Conservation (phyloP, 2,329 filamentous ascomycete species). For the Sphaceloma murrayae region DNA sequence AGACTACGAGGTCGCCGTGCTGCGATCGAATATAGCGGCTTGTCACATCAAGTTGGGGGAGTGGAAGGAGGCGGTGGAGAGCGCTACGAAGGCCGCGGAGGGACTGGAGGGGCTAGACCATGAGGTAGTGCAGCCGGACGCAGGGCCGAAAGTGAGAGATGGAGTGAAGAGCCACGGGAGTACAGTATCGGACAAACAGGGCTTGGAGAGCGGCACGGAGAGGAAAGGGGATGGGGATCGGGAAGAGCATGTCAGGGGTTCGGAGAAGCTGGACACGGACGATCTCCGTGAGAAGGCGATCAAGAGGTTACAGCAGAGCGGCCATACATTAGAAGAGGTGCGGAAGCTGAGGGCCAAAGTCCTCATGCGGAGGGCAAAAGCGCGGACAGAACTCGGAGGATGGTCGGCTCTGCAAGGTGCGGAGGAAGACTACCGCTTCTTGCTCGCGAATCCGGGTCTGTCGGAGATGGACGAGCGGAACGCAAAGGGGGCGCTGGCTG, state of each 20-base stretch:
- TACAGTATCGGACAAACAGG: too few relatives aligned
- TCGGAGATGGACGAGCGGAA: conserved; percentile 56
- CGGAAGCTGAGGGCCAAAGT: conserved; percentile 72
- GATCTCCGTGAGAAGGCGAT: conserved; percentile 35
- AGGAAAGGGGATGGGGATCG: conserved; percentile 21
- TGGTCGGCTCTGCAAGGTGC: conserved; percentile 76
- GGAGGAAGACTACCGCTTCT: conserved; percentile 65
- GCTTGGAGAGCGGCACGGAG: too few relatives aligned
- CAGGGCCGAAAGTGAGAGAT: conserved; percentile 20
- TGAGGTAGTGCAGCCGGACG: conserved; percentile 26
- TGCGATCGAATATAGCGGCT: conserved; percentile 81
- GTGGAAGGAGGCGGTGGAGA: conserved; percentile 72
- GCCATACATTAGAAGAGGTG: conserved; percentile 51
- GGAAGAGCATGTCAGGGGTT: conserved; percentile 28
- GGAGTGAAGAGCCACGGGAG: conserved; percentile 22
- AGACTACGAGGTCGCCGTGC: conserved; percentile 77
- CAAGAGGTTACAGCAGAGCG: conserved; percentile 34
- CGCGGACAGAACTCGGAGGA: conserved; percentile 58
- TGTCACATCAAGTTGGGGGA: conserved; percentile 77
- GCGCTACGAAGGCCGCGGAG: conserved; percentile 63
- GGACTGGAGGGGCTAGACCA: conserved; percentile 55
- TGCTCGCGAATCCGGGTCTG: conserved; percentile 53
- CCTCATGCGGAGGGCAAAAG: conserved; percentile 67
- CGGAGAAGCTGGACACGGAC: conserved; percentile 43
- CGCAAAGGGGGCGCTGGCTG: conserved; percentile 55